Percentiles rank a stretch among this genome's conserved stretches.
These are phyloP conservation scores for Fusarium clavum DNA, from an alignment of 2,329 filamentous ascomycete genomes.

Conservation along the genomic window DNA sequence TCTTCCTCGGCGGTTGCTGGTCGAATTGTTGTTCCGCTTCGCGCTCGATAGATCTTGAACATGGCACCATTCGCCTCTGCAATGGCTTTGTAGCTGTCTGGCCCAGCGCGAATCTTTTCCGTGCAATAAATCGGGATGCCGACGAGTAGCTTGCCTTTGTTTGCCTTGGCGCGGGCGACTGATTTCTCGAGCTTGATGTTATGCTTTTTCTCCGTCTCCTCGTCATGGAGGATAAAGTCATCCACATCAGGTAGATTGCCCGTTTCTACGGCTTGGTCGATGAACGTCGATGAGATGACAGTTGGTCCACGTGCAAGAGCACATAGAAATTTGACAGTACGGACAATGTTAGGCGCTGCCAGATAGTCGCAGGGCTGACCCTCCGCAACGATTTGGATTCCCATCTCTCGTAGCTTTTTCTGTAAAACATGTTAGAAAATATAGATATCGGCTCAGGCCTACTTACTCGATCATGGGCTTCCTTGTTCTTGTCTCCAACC, in stretches of 20 bases:
- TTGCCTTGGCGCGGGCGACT: conserved; percentile 76
- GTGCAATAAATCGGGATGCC: conserved; percentile 88
- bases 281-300: conserved; percentile 81
- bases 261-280: conserved; percentile 79
- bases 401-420: conserved; percentile 84
- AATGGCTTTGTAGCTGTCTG: conserved; percentile 86
- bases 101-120: conserved; percentile 80
- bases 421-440: conserved; percentile 53
- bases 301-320: conserved; percentile 84
- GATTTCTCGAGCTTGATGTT: conserved; percentile 76
- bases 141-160: conserved; percentile 80
- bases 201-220: conserved; percentile 77
- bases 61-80: conserved; percentile 89
- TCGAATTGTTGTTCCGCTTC: conserved; percentile 74
- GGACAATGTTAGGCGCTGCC: conserved; percentile 85
- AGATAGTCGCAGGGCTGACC: conserved; percentile 83
- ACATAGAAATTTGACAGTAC: conserved; percentile 93
- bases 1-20: conserved; percentile 74
- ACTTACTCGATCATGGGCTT: conserved; percentile 83
- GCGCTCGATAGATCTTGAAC: conserved; percentile 80
- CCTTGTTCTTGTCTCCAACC: conserved; percentile 77
- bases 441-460: conserved; percentile 7
- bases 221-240: conserved; percentile 77
- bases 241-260: conserved; percentile 72
- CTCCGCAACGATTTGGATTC: conserved; percentile 83